Evolutionary conservation across 1,139 yeast genomes (phyloP).

Genomic region (Yamadazyma epiphylla): DNA sequence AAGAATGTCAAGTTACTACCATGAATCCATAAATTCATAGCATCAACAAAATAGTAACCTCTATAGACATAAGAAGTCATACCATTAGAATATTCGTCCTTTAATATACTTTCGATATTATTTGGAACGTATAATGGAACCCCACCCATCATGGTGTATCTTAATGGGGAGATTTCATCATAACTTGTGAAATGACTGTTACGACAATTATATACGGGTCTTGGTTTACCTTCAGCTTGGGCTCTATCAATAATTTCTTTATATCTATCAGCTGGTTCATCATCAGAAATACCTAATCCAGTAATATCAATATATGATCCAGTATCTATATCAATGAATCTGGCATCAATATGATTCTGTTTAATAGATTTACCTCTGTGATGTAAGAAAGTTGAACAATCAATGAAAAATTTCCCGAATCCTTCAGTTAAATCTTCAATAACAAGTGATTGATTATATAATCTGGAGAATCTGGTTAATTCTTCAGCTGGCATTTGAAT

Average conservation of each 20-base stretch:
- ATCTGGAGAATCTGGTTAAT: constrained; percentile 23
- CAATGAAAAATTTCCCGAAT: constrained; percentile 40
- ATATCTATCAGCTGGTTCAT: constrained; percentile 32
- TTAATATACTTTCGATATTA: constrained; percentile 23
- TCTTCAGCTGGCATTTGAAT: constrained; percentile 34
- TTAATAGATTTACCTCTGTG: constrained; percentile 32
- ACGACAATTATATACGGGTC: constrained; percentile 41
- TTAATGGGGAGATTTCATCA: constrained; percentile 29
- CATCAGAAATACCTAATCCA: constrained; percentile 41
- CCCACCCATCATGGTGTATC: constrained; percentile 29
- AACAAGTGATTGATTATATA: constrained; percentile 35
- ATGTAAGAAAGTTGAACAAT: constrained; percentile 34
- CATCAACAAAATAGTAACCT: constrained; percentile 28
- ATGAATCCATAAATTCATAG: constrained; percentile 27
- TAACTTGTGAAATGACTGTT: constrained; percentile 38
- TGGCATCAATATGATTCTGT: constrained; percentile 70
- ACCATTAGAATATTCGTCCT: constrained; percentile 28
- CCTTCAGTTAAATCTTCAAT: constrained; percentile 24
- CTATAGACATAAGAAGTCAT: constrained; percentile 18
- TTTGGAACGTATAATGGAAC: constrained; percentile 30
- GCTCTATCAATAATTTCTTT: constrained; percentile 7
- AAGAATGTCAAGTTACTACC: constrained; percentile 16
- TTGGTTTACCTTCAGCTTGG: constrained; percentile 9
- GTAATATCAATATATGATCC: constrained; percentile 75
- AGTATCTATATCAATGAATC: constrained; percentile 73